Evolutionary conservation across 495 filamentous ascomycete genomes (phyloP), one percentile per base, ranked within the genome.

Genomic region (Penicillium crystallinum): DNA sequence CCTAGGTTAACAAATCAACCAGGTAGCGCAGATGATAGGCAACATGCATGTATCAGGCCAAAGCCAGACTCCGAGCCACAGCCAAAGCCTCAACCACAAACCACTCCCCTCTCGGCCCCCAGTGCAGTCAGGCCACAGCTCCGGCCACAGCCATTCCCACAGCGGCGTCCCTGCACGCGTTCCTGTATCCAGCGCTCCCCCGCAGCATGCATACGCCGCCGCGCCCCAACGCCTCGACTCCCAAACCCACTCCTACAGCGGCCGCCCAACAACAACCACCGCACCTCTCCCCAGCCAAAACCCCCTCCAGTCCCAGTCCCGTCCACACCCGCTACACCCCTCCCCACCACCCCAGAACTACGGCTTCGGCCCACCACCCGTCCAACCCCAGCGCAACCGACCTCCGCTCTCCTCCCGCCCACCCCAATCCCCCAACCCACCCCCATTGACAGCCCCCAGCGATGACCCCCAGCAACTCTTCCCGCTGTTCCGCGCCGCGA

Each of bases 401-500:
- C 76, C 76, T 11, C 64, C 68, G n/a, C 83, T 83, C n/a, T 80
- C 83, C 6, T 80, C 81, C 17, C 84, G 84, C 11, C 84, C 63
- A 14, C 72, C 67, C 25, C 74, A 55, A 70, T 77, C 67, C 67
- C 82, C 52, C 72, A 80, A 52, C 69, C 86, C 43, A 46, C 83
- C 85, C 10, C 81, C 86, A 14, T 68, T 78, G 44, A 77, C 81
- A 18, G 80, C 77, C 0, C 89, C 92, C 59, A 84, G 86, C 29
- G 61, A 74, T 65, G 74, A 77, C 52, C 74, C 73, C 14, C 67
- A 76, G 45, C 72, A 77, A 39, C 77, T 98, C 8, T 85, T 88
- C 58, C 89, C 88, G 0, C 76, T 97, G 17, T 98, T 98, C 77
- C 83, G 87, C 46, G 89, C 90, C 0, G 93, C 96, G 12, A 95